These are phyloP conservation scores for Leccinum angustisporum DNA, from an alignment of 1,284 basidiomycete species.

Conservation along the genomic window DNA sequence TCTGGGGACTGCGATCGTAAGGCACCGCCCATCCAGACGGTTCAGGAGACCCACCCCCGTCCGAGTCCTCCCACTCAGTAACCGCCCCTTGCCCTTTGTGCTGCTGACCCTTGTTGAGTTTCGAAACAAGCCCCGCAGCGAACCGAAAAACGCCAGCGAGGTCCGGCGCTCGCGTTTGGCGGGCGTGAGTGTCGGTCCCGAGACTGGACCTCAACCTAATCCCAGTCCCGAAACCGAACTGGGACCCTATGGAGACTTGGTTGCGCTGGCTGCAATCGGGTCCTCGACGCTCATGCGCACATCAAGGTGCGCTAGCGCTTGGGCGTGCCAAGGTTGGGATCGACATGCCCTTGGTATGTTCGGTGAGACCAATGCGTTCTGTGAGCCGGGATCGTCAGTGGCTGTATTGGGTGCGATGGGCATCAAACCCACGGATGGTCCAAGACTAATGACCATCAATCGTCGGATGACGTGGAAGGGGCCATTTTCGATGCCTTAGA, in stretches of 20 bases:
- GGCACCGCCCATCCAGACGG: not conserved
- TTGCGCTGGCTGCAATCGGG: not conserved
- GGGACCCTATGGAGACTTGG: not conserved
- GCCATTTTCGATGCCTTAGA: slow-evolving; percentile 60
- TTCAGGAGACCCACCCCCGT: too few species aligned
- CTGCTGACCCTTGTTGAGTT: slow-evolving; percentile 1
- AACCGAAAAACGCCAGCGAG: slow-evolving; percentile 31
- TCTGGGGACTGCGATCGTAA: not conserved
- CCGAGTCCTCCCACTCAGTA: too few species aligned
- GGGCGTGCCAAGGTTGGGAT: not conserved
- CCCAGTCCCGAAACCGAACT: not conserved
- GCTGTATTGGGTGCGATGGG: not conserved
- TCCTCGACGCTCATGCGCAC: not conserved
- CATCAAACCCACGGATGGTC: not conserved
- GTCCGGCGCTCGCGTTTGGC: slow-evolving; percentile 10
- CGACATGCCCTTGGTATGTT: too few species aligned
- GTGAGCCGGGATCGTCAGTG: not conserved
- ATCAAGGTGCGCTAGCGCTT: not conserved
- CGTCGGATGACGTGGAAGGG: slow-evolving; percentile 40
- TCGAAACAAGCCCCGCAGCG: slow-evolving; percentile 28
- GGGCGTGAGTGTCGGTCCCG: not conserved
- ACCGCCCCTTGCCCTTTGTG: too few species aligned
- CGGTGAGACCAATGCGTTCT: too few species aligned
- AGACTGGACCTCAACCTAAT: not conserved
- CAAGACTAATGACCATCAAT: slow-evolving; percentile 10